Evolutionary conservation across 768 basidiomycete genomes (phyloP).

Genomic region (Lactarius sp.): DNA sequence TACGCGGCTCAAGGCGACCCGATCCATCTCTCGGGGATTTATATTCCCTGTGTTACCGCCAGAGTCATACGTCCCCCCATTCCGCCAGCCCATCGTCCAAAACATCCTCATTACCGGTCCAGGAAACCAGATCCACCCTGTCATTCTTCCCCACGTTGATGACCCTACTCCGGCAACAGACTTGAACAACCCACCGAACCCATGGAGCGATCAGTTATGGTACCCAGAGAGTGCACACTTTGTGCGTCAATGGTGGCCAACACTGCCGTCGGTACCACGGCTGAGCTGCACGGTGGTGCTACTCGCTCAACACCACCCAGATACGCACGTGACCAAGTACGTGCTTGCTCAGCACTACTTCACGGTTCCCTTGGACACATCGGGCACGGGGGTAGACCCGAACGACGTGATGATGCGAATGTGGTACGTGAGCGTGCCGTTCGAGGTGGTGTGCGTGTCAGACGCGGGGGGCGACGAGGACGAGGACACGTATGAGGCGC

Average conservation of each 20-base stretch:
- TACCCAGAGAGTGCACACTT: constrained; percentile 72
- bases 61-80: constrained; percentile 17
- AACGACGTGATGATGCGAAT: constrained; percentile 58
- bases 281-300: constrained; percentile 71
- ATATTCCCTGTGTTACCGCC: constrained; percentile 25
- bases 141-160: constrained; percentile 5
- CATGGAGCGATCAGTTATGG: constrained; percentile 64
- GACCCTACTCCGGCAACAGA: constrained; percentile 4
- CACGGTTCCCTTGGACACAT: constrained; percentile 49
- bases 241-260: constrained; percentile 80
- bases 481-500: constrained; percentile 37
- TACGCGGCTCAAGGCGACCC: constrained; percentile 26
- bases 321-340: constrained; percentile 54
- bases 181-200: constrained; percentile 38
- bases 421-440: constrained; percentile 67
- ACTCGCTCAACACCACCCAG: constrained; percentile 56
- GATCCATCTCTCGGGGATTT: constrained; percentile 27
- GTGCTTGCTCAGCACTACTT: constrained; percentile 76
- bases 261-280: constrained; percentile 54
- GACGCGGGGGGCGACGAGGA: constrained; percentile 38
- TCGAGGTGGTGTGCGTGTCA: constrained; percentile 64
- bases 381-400: constrained; percentile 23
- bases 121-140: constrained; percentile 1
- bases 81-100: constrained; percentile 19
- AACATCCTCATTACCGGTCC: constrained; percentile 4